phyloP scores from a whole-genome alignment of 2,329 filamentous ascomycete species.

The Rutstroemia sp. region DNA sequence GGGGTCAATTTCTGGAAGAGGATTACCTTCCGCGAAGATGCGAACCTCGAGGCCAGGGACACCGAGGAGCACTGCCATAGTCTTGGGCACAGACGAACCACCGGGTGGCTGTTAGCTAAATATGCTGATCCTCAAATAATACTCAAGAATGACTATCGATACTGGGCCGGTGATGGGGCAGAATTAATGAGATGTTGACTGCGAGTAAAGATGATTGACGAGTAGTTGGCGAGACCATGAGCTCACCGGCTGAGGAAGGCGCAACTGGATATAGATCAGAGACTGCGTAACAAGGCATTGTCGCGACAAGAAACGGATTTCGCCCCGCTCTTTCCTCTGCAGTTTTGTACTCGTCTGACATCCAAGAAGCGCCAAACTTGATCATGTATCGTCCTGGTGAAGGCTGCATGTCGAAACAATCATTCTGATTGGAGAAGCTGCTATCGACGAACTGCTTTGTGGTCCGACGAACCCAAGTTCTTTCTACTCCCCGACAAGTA shows the following conservation, averaged over 20 bases:
- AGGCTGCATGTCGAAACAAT: too few relatives aligned
- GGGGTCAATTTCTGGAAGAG: not conserved
- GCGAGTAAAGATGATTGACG: not conserved
- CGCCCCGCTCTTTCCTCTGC: not conserved
- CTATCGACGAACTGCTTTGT: too few relatives aligned
- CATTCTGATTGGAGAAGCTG: too few relatives aligned
- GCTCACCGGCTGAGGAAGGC: not conserved
- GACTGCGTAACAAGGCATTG: too few relatives aligned
- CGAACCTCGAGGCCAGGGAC: not conserved
- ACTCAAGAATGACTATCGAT: not conserved
- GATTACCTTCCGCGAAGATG: not conserved
- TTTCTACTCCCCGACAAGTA: too few relatives aligned
- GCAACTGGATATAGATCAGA: not conserved
- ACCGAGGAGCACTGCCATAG: not conserved
- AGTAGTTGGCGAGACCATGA: not conserved
- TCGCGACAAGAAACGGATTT: not conserved
- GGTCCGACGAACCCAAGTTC: too few relatives aligned
- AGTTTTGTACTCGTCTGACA: too few relatives aligned
- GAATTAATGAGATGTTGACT: not conserved
- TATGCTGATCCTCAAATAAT: not conserved
- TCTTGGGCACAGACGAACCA: not conserved
- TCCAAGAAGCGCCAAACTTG: too few relatives aligned
- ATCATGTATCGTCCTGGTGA: too few relatives aligned
- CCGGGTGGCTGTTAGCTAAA: not conserved
- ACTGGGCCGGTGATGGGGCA: not conserved